A percentile compares a stretch with the other conserved stretches of the same genome.
phyloP scores from a whole-genome alignment of 2,329 filamentous ascomycete species.

The Pyricularia sp. region DNA sequence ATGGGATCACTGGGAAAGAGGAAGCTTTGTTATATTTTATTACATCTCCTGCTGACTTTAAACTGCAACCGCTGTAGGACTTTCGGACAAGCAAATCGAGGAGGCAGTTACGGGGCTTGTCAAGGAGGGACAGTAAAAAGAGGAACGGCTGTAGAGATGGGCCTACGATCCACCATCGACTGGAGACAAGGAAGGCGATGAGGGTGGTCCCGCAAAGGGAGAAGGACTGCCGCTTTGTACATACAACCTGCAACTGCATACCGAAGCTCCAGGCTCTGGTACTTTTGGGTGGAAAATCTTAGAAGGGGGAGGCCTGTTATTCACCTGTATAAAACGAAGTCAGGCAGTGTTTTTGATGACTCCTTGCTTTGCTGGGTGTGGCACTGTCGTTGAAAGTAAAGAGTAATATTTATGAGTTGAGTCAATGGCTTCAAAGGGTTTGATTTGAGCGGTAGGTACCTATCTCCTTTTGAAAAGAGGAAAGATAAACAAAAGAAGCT shows the following conservation, averaged over 20 bases:
- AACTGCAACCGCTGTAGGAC: constrained; percentile 21
- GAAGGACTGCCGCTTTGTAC: background rate
- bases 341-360: background rate
- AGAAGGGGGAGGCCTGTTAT: background rate
- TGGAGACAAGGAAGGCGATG: background rate
- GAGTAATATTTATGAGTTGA: background rate
- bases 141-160: background rate
- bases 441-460: background rate
- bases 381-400: background rate
- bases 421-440: background rate
- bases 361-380: background rate
- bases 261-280: background rate
- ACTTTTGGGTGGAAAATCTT: background rate
- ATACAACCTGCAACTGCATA: background rate
- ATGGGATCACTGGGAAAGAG: background rate
- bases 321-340: background rate
- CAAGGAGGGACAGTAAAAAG: constrained; percentile 21
- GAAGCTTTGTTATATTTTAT: no score
- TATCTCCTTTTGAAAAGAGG: background rate
- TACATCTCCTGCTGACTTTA: constrained; percentile 6
- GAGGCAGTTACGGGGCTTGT: constrained; percentile 46
- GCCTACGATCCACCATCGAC: background rate
- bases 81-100: constrained; percentile 53
- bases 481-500: background rate
- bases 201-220: background rate